A percentile compares a stretch with the other conserved stretches of the same genome.
These are phyloP conservation scores for Erythrobasidium hasegawianum DNA, from an alignment of 1,284 basidiomycete species.

Conservation along the genomic window DNA sequence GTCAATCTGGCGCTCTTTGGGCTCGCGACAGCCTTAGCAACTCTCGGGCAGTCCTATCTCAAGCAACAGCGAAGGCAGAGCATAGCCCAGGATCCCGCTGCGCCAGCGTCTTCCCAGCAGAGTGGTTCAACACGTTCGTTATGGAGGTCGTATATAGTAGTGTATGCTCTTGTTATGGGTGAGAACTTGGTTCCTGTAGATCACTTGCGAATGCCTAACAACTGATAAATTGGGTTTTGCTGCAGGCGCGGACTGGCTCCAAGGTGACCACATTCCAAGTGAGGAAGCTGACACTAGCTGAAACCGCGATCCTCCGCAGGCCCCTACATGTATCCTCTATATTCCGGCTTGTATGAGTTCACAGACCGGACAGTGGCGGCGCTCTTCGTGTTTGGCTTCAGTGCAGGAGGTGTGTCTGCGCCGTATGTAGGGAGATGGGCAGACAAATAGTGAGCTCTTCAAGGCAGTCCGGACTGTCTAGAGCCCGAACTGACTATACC, in stretches of 20 bases:
- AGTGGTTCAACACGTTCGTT: constrained; percentile 22
- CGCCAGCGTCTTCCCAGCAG: constrained; percentile 3
- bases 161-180: constrained; percentile 35
- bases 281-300: neutral
- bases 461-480: neutral
- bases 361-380: constrained; percentile 62
- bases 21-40: constrained; percentile 23
- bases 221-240: neutral
- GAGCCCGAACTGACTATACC: constrained; percentile 7
- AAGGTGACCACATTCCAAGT: neutral
- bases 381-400: constrained; percentile 67
- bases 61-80: constrained; percentile 10
- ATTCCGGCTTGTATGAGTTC: constrained; percentile 63
- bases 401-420: constrained; percentile 63
- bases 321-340: constrained; percentile 57
- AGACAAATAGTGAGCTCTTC: constrained; percentile 61
- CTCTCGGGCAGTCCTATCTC: constrained; percentile 31
- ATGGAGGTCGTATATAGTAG: constrained; percentile 27
- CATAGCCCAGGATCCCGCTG: neutral
- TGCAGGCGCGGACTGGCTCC: constrained; percentile 33
- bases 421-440: constrained; percentile 70
- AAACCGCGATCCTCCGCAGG: constrained; percentile 4
- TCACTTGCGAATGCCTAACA: neutral
- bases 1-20: constrained; percentile 26
- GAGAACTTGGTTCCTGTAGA: neutral